Conservation (phyloP, 1,284 basidiomycete species). For the Ceratobasidium sp. region DNA sequence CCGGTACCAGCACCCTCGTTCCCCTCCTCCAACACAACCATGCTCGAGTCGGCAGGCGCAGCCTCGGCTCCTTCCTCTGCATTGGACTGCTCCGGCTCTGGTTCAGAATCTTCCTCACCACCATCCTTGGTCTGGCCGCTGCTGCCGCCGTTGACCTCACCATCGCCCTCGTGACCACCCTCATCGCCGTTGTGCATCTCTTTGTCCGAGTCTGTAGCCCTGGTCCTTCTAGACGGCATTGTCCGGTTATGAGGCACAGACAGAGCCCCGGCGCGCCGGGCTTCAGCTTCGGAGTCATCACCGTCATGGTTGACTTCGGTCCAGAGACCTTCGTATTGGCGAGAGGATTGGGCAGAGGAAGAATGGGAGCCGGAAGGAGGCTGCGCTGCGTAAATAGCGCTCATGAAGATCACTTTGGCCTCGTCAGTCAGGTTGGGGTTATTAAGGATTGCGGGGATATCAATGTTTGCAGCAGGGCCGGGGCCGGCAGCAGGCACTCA, state of each 20-base stretch:
- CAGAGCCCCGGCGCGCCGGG: constrained; percentile 2
- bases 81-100: too few relatives aligned
- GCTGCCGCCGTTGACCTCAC: background rate
- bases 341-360: background rate
- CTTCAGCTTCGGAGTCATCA: constrained; percentile 6
- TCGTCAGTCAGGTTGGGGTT: background rate
- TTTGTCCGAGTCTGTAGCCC: background rate
- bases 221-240: background rate
- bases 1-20: background rate
- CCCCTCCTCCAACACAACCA: background rate
- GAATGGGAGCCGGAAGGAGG: background rate
- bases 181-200: too few relatives aligned
- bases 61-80: background rate
- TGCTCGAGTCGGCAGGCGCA: background rate
- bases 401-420: background rate
- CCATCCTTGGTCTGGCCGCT: background rate
- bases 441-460: constrained; percentile 1
- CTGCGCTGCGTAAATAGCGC: background rate
- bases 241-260: too few relatives aligned
- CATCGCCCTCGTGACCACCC: background rate
- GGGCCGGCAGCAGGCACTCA: too few relatives aligned
- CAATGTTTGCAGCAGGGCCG: background rate
- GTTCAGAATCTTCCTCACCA: too few relatives aligned
- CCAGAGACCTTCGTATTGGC: background rate
- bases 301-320: background rate